Percentiles rank a stretch among this genome's conserved stretches.
phyloP scores from a whole-genome alignment of 2,329 filamentous ascomycete genomes.

The Ophiocordyceps robertsii region DNA sequence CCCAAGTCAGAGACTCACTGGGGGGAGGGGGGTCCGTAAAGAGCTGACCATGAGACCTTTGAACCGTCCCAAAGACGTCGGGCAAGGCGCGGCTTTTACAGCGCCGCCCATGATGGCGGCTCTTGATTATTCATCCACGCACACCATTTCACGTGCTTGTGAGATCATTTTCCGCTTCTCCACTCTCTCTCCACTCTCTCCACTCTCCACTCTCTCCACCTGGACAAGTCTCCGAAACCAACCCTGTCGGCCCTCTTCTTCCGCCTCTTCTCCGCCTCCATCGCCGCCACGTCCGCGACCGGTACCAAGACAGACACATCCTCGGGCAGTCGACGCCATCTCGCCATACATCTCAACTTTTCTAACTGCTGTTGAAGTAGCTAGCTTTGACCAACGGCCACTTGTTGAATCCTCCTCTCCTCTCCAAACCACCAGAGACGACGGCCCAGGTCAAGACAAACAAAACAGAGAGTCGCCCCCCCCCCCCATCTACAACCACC shows the following conservation, averaged over 20 bases:
- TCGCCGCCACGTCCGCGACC: no score
- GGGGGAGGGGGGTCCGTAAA: no score
- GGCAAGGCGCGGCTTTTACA: constrained; percentile 3
- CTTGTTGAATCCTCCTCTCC: neutral
- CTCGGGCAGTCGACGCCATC: neutral
- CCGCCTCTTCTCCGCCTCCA: no score
- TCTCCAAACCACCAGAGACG: neutral
- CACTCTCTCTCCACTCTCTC: neutral
- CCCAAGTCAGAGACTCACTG: no score
- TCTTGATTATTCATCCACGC: constrained; percentile 7
- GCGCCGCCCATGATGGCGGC: neutral
- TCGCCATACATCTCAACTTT: neutral
- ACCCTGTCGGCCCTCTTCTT: no score
- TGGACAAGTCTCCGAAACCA: no score
- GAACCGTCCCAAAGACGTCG: no score
- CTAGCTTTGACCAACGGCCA: neutral
- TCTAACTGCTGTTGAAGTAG: neutral
- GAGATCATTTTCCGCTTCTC: neutral
- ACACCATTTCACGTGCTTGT: constrained; percentile 13
- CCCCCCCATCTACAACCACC: neutral
- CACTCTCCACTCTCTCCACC: no score
- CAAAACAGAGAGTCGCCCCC: no score
- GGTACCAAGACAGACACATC: no score
- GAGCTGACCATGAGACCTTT: no score
- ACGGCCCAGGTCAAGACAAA: neutral